phyloP scores from a whole-genome alignment of 768 basidiomycete genomes.

The Auricularia sp. region DNA sequence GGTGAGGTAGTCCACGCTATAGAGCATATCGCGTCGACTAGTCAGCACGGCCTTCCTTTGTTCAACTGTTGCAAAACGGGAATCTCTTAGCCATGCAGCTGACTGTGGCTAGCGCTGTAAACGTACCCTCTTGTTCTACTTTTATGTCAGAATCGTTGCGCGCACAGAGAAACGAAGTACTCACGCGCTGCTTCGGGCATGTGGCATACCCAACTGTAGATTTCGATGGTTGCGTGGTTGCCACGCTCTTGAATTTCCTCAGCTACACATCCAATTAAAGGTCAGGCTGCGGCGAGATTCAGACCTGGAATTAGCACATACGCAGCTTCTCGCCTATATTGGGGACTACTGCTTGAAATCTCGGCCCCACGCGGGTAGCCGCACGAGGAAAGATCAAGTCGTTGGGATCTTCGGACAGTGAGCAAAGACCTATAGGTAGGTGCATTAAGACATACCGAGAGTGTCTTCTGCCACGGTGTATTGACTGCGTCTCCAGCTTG shows the following conservation, averaged over 20 bases:
- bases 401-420: constrained; percentile 64
- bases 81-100: background rate
- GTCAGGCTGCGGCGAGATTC: background rate
- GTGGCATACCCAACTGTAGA: constrained; percentile 52
- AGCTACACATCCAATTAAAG: background rate
- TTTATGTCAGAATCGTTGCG: background rate
- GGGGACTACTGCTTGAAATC: constrained; percentile 63
- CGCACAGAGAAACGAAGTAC: constrained; percentile 15
- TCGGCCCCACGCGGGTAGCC: constrained; percentile 80
- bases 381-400: constrained; percentile 94
- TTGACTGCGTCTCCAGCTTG: constrained; percentile 37
- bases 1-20: constrained; percentile 72
- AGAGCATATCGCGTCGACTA: constrained; percentile 38
- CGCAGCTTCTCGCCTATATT: constrained; percentile 17
- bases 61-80: constrained; percentile 39
- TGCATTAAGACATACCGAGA: constrained; percentile 43
- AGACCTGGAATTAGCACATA: background rate
- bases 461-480: constrained; percentile 90
- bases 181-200: constrained; percentile 60
- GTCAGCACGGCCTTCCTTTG: constrained; percentile 49
- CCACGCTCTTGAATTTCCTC: constrained; percentile 46
- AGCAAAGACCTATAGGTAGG: constrained; percentile 10
- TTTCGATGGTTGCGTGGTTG: constrained; percentile 63
- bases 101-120: background rate
- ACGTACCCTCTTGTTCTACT: background rate